Conservation (phyloP, 108 stramenopile genomes). For the Conticribra weissflogii region DNA sequence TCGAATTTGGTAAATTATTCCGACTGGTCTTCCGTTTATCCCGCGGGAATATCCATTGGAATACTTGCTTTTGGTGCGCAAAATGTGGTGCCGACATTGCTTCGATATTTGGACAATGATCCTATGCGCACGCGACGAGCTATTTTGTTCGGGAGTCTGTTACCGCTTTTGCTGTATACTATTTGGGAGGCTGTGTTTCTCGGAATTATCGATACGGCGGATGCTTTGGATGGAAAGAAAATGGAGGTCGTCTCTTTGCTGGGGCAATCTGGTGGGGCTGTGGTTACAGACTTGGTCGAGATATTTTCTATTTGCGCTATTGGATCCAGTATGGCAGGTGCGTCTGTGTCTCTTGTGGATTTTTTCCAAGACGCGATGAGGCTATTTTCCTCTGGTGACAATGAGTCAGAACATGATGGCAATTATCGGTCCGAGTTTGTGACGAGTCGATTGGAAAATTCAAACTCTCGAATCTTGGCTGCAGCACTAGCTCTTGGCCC, state of each 20-base stretch:
- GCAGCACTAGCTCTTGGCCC: constrained; percentile 42
- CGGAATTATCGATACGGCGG: constrained; percentile 39
- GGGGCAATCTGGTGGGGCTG: constrained; percentile 24
- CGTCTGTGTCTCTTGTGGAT: constrained; percentile 54
- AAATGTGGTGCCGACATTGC: constrained; percentile 54
- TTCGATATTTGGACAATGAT: constrained; percentile 42
- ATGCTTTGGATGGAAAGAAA: not conserved
- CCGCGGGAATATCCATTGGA: constrained; percentile 47
- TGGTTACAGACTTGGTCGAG: constrained; percentile 39
- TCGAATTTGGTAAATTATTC: constrained; percentile 26
- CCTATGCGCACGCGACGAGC: constrained; percentile 32
- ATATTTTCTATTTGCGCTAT: constrained; percentile 50
- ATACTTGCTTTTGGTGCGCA: constrained; percentile 55
- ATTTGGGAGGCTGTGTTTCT: constrained; percentile 54
- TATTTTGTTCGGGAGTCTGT: constrained; percentile 42
- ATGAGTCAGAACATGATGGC: too few species aligned
- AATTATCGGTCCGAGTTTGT: too few species aligned
- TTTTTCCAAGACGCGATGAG: constrained; percentile 47
- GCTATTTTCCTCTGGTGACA: not conserved
- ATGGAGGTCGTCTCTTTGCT: constrained; percentile 35
- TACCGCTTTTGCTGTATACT: constrained; percentile 38
- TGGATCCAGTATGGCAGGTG: constrained; percentile 56
- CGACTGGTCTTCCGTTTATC: constrained; percentile 46
- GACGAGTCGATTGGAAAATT: not conserved
- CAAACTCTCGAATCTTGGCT: constrained; percentile 33